Conservation (phyloP, 1,284 basidiomycete species). For the Ceratorhiza oryzae-sativae region DNA sequence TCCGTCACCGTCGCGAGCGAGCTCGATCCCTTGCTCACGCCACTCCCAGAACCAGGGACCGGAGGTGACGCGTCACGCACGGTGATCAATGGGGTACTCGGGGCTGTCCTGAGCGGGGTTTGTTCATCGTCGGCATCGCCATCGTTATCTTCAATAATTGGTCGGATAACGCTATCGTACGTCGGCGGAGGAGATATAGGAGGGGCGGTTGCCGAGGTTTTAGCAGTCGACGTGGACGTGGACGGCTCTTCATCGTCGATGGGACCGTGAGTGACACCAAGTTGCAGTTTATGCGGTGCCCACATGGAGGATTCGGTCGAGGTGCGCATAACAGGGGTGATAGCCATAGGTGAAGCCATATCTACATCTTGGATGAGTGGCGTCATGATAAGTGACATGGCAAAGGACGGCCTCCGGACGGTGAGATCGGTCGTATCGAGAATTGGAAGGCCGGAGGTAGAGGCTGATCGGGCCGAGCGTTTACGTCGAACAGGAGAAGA, state of each 20-base stretch:
- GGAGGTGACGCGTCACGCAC: conserved; percentile 21
- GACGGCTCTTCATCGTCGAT: conserved; percentile 19
- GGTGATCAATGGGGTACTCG: background rate
- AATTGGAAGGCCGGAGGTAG: conserved; percentile 22
- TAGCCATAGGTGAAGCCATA: conserved; percentile 26
- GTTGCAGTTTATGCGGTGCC: conserved; percentile 17
- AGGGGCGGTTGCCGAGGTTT: background rate
- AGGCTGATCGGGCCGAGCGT: conserved; percentile 26
- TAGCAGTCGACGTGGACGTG: background rate
- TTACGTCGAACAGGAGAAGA: conserved; percentile 5
- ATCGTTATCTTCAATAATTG: conserved; percentile 4
- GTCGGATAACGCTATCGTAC: conserved; percentile 27
- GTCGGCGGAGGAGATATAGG: conserved; percentile 7
- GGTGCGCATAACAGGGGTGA: conserved; percentile 33
- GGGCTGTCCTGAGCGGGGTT: conserved; percentile 11
- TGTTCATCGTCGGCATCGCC: conserved; percentile 34
- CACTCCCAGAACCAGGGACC: conserved; percentile 8
- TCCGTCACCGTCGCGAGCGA: conserved; percentile 25
- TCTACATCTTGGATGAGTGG: conserved; percentile 28
- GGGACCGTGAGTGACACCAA: conserved; percentile 16
- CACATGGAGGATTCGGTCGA: conserved; percentile 37
- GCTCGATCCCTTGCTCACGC: conserved; percentile 8
- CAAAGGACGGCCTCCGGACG: conserved; percentile 15
- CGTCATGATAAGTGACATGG: conserved; percentile 23
- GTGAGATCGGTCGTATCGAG: conserved; percentile 29